Evolutionary conservation across 352 stramenopile genomes (phyloP), one percentile per base, ranked within the genome.

Genomic region (Elongisporangium anandrum): DNA sequence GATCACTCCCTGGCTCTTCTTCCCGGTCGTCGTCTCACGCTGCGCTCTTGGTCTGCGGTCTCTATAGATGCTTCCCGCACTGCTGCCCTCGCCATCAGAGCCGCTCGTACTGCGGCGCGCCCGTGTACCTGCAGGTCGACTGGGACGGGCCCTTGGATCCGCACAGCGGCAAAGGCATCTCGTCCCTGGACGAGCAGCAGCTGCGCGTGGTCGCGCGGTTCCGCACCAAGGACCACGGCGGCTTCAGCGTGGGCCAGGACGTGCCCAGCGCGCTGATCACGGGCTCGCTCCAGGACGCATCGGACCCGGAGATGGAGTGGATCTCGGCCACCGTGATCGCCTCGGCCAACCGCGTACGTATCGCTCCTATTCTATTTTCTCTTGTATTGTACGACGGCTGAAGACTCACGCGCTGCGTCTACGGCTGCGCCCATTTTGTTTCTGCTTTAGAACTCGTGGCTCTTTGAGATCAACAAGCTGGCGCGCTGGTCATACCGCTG

Each of bases 51-150:
- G 10, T 38, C 26, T 38, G 12, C 26, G 26, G 26, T 38, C n/a
- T n/a, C n/a, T n/a, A 38, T 12, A 45, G 73, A 4, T 87, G 77
- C 52, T 87, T 87, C 64, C 77, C 77, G 2, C 77, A 87, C 49
- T 87, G 77, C 57, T 87, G 77, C 52, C 73, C 73, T 2, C 68
- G 55, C 7, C 77, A 87, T 49, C 68, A 72, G 4, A 59, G 63
- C 12, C 72, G 76, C 3, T 79, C 73, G 57, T 84, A 87, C 63
- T 87, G 77, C 60, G 77, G 77, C 4, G 63, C 68, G 10, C 60
- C 73, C 16, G 60, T 85, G 10, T 64, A 77, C 54, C 34, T 85
- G 22, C 59, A 67, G 20, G 63, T 69, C 15, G 34, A 45, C 34
- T 45, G 34, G 34, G 34, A 45, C 34, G 34, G 34, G 1, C 34